These are phyloP conservation scores for Colletotrichum siamense DNA, from an alignment of 2,329 filamentous ascomycete species.

Conservation along the genomic window DNA sequence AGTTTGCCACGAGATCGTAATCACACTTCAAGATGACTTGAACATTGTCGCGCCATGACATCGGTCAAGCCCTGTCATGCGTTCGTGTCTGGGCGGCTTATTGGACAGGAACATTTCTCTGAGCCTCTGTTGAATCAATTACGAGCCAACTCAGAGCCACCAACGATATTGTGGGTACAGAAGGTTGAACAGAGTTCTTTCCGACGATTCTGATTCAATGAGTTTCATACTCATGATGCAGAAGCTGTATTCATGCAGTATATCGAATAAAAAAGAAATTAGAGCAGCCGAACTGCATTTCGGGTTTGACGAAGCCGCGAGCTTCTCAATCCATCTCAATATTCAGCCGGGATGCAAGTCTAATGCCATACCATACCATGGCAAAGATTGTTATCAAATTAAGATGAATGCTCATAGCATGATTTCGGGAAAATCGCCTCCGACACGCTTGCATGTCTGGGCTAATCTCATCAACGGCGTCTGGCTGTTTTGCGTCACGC, in stretches of 20 bases:
- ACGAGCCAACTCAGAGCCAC: background rate
- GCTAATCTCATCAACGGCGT: conserved; percentile 11
- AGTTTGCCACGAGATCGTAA: background rate
- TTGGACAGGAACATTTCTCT: background rate
- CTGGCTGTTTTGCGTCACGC: conserved; percentile 20
- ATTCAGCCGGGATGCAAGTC: conserved; percentile 28
- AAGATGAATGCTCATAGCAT: conserved; percentile 48
- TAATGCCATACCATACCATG: conserved; percentile 34
- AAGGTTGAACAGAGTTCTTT: too few relatives aligned
- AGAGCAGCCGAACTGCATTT: background rate
- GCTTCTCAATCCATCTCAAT: background rate
- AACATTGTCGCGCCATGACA: background rate
- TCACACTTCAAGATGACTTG: background rate
- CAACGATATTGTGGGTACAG: too few relatives aligned
- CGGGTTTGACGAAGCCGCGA: background rate
- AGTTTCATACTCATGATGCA: accelerated
- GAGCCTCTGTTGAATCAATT: background rate
- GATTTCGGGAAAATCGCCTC: conserved; percentile 36
- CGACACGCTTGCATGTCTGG: conserved; percentile 32
- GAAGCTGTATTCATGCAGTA: background rate
- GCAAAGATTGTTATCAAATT: conserved; percentile 41
- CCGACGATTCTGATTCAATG: accelerated
- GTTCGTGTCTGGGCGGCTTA: background rate
- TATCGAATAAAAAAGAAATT: background rate
- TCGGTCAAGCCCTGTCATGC: background rate